Base-by-base conservation (phyloP, 2,329 filamentous ascomycete species). In the Trichoderma koningii region DNA sequence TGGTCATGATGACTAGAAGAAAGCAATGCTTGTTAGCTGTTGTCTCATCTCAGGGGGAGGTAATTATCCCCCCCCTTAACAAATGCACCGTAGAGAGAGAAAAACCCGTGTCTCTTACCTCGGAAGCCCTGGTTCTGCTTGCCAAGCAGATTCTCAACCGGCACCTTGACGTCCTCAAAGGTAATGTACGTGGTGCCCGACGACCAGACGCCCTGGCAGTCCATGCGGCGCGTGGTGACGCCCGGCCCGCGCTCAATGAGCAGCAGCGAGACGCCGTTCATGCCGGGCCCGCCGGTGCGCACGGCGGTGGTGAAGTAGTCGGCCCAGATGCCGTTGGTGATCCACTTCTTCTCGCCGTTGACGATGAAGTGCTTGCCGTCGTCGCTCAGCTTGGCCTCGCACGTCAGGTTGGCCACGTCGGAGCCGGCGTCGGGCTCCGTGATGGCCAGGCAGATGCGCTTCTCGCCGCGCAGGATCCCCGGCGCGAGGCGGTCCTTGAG, bases 281-380 rank as follows among this genome's bases (percentile, higher is more conserved):
- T 98, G 70, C 95, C 95, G 26, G 86, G 82, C 41, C 88, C 89
- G 69, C 90, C 93, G 14, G 95, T 99, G 67, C 95, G 89, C 45
- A 99, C 95, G 28, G 94, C 95, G 15, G 92, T 96, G 63, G 95
- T 98, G 83, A 98, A 98, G 82, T 98, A 99, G 78, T 99, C 95
- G 68, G 84, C 87, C 92, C 93, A 97, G 73, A 97, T 87, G 74
- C 95, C 95, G 80, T 99, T 99, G 73, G 94, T 98, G 78, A 98
- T 98, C 94, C 95, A 98, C 82, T 99, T 99, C 90, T 99, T 98
- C 87, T 97, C 94, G 63, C 95, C 95, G 75, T 98, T 99, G 79
- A 99, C 95, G 71, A 98, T 98, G 80, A 96, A 99, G 81, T 98
- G 92, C 83, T 98, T 98, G 74, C 95, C 95, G 73, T 99, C 95